Evolutionary conservation across 192 early-diverging fungal species (phyloP), one percentile per base, ranked within the genome.

Genomic region (Funneliformis geosporum): DNA sequence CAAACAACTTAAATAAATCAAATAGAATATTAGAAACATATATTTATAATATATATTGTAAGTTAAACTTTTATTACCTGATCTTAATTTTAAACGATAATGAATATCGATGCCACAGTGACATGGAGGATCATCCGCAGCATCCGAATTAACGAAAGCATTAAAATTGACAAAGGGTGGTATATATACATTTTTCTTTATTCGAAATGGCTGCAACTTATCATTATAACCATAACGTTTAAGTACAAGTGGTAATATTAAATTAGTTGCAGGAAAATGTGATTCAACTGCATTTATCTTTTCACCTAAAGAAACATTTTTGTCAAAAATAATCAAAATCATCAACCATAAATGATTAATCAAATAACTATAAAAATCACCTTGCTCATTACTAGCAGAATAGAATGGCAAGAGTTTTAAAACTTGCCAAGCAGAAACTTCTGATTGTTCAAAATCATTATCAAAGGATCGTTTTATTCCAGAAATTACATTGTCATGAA

Each of bases 321-420:
- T 27, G 12, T 65, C 6, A 33, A 5, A 44, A 44, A 44, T 44
- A 44, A 44, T 44, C 8, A 9, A 44, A 44, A 44, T 44, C 5
- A 44, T 44, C 9, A 47, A 47, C 11, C 12, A 12, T 14, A 47
- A 14, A 62, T 27, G 61, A n/a, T 4, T 14, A 47, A 14, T 55
- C 50, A 55, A 55, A 55, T 55, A 55, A 2, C 27, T 27, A 64
- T 64, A 0, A 21, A n/a, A 39, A 0, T 59, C 61, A 75, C 73
- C 91, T 76, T 87, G 85, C 77, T 93, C 92, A 84, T 89, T 93
- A 59, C 86, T 85, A 18, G 89, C 88, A 18, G 87, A 89, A 76
- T 93, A 93, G 79, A 93, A 93, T 0, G 92, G 92, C 9, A 91
- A 80, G 33, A 93, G 80, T 50, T 92, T 88, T 43, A 93, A 73